Evolutionary conservation across 345 rosid genomes (phyloP).

Genomic region (Eucalyptus microcorys): DNA sequence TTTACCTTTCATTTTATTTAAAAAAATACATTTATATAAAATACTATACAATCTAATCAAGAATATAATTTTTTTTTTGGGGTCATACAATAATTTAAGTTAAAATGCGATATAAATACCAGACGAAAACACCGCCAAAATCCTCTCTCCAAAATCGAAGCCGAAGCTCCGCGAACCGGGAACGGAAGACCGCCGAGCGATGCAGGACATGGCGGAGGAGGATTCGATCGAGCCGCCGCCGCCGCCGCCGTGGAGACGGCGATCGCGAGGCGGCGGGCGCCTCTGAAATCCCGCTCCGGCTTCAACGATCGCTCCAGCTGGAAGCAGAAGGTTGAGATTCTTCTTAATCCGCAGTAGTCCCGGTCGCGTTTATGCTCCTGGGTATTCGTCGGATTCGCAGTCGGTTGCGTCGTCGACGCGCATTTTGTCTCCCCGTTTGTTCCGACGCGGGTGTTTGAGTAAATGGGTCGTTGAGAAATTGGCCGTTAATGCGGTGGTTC

Average conservation of each 20-base stretch:
- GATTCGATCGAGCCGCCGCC: neutral
- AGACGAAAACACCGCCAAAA: neutral
- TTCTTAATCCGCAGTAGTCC: neutral
- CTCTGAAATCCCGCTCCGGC: constrained; percentile 23
- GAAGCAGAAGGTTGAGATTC: constrained; percentile 31
- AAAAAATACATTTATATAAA: neutral
- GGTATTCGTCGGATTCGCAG: neutral
- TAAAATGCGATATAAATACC: neutral
- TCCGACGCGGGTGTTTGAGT: neutral
- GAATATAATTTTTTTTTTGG: no score
- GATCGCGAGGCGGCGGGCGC: constrained; percentile 19
- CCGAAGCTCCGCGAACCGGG: neutral
- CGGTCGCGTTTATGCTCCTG: neutral
- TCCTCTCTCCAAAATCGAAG: neutral
- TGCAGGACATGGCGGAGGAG: neutral
- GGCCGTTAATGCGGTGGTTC: neutral
- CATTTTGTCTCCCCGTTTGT: neutral
- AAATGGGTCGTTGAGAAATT: neutral
- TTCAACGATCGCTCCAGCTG: constrained; percentile 35
- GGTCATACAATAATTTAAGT: no score
- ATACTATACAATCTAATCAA: neutral
- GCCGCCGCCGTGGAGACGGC: neutral
- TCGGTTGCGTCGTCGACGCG: neutral
- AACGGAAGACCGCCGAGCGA: neutral
- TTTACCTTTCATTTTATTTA: neutral